These are phyloP conservation scores for Spathaspora jeffriesii DNA, from an alignment of 1,139 yeast genomes.

Conservation along the genomic window DNA sequence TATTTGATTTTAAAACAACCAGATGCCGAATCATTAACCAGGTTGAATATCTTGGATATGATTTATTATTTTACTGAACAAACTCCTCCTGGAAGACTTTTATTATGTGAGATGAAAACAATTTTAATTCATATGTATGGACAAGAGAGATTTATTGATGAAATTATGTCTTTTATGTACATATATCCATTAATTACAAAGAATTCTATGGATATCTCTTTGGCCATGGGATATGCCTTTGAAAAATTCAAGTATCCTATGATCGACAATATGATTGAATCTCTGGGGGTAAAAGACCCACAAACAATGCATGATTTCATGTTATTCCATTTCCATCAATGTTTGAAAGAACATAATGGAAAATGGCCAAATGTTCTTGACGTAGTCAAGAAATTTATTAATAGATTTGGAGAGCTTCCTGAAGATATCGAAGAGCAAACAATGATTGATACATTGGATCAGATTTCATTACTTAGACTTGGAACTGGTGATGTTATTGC, in stretches of 20 bases:
- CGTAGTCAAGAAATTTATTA: neutral
- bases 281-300: neutral
- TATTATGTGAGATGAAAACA: conserved; percentile 3
- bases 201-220: neutral
- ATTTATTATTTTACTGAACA: conserved; percentile 5
- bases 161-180: conserved; percentile 1
- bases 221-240: conserved; percentile 9
- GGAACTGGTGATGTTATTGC: neutral
- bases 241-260: conserved; percentile 7
- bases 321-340: neutral
- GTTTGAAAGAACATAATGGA: neutral
- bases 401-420: neutral
- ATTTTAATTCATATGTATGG: neutral
- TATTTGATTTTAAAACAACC: conserved; percentile 4
- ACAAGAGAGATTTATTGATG: neutral
- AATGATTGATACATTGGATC: conserved; percentile 1
- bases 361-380: conserved; percentile 1
- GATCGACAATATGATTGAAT: neutral
- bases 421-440: neutral
- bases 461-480: neutral
- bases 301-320: neutral
- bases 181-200: neutral
- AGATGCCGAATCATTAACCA: neutral
- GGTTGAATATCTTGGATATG: conserved; percentile 6
- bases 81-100: neutral